A percentile compares a stretch with the other conserved stretches of the same genome.
Evolutionary conservation across 1,284 basidiomycete genomes (phyloP).

Genomic region (Abortiporus biennis): DNA sequence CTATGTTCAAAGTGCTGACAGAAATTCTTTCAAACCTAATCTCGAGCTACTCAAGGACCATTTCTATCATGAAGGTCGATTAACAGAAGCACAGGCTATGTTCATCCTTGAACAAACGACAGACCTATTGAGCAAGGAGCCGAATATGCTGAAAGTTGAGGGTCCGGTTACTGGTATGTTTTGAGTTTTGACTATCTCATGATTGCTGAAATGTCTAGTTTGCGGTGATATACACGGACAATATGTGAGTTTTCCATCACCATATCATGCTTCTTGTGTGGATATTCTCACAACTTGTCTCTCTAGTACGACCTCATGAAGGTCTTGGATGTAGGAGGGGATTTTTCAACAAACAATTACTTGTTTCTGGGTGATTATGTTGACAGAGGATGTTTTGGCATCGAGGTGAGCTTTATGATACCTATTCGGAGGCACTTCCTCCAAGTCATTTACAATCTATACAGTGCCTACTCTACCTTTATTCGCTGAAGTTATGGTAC

Average conservation of each 20-base stretch:
- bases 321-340: constrained; percentile 94
- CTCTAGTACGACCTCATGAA: constrained; percentile 95
- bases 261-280: constrained; percentile 1
- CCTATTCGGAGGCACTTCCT: neutral
- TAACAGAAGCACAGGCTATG: constrained; percentile 86
- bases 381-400: constrained; percentile 93
- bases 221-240: constrained; percentile 98
- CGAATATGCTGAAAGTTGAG: constrained; percentile 82
- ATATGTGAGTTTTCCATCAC: constrained; percentile 65
- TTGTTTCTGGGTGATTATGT: constrained; percentile 98
- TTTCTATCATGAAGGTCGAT: constrained; percentile 86
- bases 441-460: neutral
- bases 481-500: constrained; percentile 26
- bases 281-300: constrained; percentile 11
- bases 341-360: constrained; percentile 84
- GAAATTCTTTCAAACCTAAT: constrained; percentile 60
- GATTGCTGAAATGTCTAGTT: constrained; percentile 40
- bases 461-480: constrained; percentile 21
- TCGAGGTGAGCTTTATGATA: constrained; percentile 60
- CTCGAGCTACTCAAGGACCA: constrained; percentile 87
- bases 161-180: constrained; percentile 86
- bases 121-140: constrained; percentile 72
- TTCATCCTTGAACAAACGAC: constrained; percentile 82
- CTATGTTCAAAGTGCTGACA: constrained; percentile 22
- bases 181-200: neutral